Percentiles rank a stretch among this genome's conserved stretches.
Conservation (phyloP, 108 stramenopile genomes). For the Discostella pseudostelligera region DNA sequence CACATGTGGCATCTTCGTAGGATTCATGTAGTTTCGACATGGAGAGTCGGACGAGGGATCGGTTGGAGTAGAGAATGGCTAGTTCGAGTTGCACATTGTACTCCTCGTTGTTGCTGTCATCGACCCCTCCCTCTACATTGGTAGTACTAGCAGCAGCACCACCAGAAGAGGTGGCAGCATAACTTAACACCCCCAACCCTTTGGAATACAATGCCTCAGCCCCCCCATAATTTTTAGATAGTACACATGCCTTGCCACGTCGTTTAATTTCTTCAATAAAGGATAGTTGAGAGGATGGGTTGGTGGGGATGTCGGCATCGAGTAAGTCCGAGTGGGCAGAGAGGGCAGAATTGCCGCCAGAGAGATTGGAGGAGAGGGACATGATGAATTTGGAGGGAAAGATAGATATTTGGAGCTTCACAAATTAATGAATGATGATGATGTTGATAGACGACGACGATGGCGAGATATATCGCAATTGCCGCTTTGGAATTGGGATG, state of each 20-base stretch:
- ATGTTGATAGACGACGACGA: too few relatives aligned
- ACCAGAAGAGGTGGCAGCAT: neutral
- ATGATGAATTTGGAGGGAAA: conserved; percentile 1
- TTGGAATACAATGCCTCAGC: conserved; percentile 74
- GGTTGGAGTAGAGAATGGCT: conserved; percentile 69
- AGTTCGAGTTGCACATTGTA: conserved; percentile 21
- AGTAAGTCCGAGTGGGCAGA: conserved; percentile 60
- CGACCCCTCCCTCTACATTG: neutral
- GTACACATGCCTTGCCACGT: conserved; percentile 67
- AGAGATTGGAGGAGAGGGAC: conserved; percentile 35
- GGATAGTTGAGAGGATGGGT: conserved; percentile 38
- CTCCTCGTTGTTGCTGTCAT: conserved; percentile 7
- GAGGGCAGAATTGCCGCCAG: conserved; percentile 17
- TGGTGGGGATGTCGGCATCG: conserved; percentile 59
- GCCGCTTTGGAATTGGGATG: too few relatives aligned
- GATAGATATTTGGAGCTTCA: too few relatives aligned
- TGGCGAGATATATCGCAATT: too few relatives aligned
- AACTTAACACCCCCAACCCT: conserved; percentile 28
- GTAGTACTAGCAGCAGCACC: neutral
- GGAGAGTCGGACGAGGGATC: conserved; percentile 62
- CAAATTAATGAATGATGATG: too few relatives aligned
- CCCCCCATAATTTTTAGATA: conserved; percentile 59
- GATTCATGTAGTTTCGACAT: conserved; percentile 63
- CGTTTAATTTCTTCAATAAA: conserved; percentile 82
- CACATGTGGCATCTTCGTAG: conserved; percentile 47